A percentile compares a stretch with the other conserved stretches of the same genome.
Conservation (phyloP, 257 asterid species). For the Solanum sitiens region DNA sequence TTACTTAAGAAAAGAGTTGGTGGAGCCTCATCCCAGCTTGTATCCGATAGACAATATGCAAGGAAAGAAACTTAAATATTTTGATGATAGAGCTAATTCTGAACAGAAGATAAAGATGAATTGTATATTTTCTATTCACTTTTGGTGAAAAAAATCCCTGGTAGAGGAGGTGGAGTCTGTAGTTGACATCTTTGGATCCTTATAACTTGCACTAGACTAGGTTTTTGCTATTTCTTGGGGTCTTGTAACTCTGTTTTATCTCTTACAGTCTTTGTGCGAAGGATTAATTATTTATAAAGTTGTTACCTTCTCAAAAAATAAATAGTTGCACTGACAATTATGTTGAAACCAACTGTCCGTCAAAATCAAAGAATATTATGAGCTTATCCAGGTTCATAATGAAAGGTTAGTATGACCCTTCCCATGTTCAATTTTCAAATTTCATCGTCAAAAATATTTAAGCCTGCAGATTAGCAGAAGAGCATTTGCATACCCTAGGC, state of each 20-base stretch:
- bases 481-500: neutral
- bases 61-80: neutral
- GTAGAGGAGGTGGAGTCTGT: neutral
- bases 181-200: neutral
- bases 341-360: too few species aligned
- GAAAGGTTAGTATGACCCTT: neutral
- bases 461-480: neutral
- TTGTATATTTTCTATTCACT: neutral
- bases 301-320: neutral
- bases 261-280: neutral
- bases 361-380: neutral
- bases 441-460: too few species aligned
- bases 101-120: neutral
- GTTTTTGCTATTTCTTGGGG: neutral
- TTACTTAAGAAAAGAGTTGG: neutral
- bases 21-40: neutral
- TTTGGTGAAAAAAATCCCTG: neutral
- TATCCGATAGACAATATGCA: neutral
- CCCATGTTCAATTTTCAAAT: neutral
- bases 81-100: neutral
- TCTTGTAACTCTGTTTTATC: neutral
- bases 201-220: neutral
- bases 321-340: too few species aligned
- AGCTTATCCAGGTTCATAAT: neutral
- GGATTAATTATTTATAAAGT: neutral